These are phyloP conservation scores for Acanthamoeba castellanii DNA, from an alignment of 208 protist species.

Conservation along the genomic window DNA sequence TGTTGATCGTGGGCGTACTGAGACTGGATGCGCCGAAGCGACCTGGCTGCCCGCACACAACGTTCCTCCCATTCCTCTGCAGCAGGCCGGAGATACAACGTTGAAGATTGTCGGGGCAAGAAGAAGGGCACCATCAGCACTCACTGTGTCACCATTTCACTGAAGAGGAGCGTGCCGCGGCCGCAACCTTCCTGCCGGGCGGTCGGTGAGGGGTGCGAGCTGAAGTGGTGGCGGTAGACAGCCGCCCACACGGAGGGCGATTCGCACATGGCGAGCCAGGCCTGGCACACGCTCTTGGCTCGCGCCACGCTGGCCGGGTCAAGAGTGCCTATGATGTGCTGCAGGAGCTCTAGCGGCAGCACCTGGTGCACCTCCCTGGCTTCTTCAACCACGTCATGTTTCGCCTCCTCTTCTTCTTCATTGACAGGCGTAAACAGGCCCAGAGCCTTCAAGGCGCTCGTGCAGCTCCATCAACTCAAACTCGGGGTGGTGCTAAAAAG, in stretches of 20 bases:
- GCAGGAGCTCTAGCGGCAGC: background rate
- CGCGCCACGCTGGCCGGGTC: conserved; percentile 19
- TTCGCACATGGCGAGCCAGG: background rate
- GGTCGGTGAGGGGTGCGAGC: background rate
- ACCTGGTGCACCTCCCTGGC: background rate
- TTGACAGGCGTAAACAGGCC: no score
- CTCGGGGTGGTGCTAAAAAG: no score
- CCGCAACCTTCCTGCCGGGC: background rate
- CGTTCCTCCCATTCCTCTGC: background rate
- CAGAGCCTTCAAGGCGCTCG: no score
- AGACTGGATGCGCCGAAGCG: background rate
- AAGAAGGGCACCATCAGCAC: no score
- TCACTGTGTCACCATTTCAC: no score
- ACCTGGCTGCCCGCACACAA: background rate
- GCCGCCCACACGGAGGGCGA: background rate
- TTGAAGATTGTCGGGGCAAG: no score
- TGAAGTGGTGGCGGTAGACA: background rate
- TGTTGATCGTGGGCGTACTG: background rate
- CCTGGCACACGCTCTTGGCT: background rate
- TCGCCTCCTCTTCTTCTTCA: no score
- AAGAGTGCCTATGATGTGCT: background rate
- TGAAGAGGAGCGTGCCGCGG: no score
- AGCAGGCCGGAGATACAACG: background rate
- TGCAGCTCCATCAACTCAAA: no score
- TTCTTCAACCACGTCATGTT: background rate